Evolutionary conservation across 1,284 basidiomycete species (phyloP).

Genomic region (Porphyrellus sp.): DNA sequence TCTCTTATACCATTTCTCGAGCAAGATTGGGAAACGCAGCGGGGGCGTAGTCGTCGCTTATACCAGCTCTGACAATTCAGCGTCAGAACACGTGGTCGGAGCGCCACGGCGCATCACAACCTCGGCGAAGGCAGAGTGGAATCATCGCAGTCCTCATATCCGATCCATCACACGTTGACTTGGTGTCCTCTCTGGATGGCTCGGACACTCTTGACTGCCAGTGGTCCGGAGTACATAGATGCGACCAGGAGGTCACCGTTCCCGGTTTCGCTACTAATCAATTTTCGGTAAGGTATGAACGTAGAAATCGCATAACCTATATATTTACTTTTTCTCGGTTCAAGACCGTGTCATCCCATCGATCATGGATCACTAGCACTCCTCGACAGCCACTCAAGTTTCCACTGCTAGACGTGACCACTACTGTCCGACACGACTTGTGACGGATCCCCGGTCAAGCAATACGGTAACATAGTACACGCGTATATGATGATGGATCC

Average conservation of each 20-base stretch:
- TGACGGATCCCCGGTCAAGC: slow-evolving; percentile 32
- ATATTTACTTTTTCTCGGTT: not conserved
- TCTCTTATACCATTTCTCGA: slow-evolving; percentile 32
- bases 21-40: slow-evolving; percentile 5
- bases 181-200: slow-evolving; percentile 13
- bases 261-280: slow-evolving; percentile 24
- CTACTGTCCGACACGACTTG: slow-evolving; percentile 23
- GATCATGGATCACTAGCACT: too few species aligned
- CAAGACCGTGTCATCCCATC: slow-evolving; percentile 33
- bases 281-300: slow-evolving; percentile 22
- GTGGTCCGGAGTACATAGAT: slow-evolving; percentile 28
- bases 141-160: slow-evolving; percentile 8
- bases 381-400: slow-evolving; percentile 30
- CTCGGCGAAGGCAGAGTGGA: slow-evolving; percentile 27
- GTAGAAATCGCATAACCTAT: too few species aligned
- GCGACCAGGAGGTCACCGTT: slow-evolving; percentile 15
- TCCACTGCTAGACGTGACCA: slow-evolving; percentile 28
- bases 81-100: slow-evolving; percentile 20
- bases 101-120: not conserved
- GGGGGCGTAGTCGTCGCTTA: slow-evolving; percentile 20
- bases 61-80: slow-evolving; percentile 24
- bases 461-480: slow-evolving; percentile 6
- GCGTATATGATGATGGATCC: too few species aligned
- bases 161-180: slow-evolving; percentile 1
- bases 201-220: slow-evolving; percentile 33